Conservation (phyloP, 1,139 yeast genomes). For the Petasospora rhodanensis region DNA sequence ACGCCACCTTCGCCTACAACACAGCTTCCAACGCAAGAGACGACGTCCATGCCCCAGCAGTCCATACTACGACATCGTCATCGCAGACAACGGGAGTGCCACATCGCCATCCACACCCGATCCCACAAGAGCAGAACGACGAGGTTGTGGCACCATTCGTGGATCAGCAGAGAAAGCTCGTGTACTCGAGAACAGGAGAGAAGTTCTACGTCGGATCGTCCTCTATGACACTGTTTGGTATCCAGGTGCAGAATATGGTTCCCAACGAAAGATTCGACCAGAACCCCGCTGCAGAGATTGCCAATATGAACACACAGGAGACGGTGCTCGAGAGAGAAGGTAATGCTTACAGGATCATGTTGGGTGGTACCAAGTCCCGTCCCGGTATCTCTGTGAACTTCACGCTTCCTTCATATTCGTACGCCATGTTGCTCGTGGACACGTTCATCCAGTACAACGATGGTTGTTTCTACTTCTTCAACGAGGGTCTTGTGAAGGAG, state of each 20-base stretch:
- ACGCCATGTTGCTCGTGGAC: constrained; percentile 70
- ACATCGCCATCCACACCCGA: not conserved
- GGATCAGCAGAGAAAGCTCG: constrained; percentile 64
- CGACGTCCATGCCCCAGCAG: constrained; percentile 5
- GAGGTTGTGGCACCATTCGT: constrained; percentile 64
- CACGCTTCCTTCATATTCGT: constrained; percentile 70
- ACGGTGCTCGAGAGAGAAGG: constrained; percentile 65
- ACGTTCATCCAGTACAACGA: constrained; percentile 76
- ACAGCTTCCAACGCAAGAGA: constrained; percentile 20
- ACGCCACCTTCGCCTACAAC: constrained; percentile 23
- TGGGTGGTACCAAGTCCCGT: constrained; percentile 62
- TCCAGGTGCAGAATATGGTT: constrained; percentile 59
- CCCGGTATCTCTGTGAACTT: constrained; percentile 66
- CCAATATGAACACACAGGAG: constrained; percentile 24
- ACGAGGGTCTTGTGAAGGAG: constrained; percentile 70
- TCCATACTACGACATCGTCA: too few relatives aligned
- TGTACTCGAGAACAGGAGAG: constrained; percentile 72
- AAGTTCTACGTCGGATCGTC: constrained; percentile 74
- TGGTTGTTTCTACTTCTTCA: constrained; percentile 83
- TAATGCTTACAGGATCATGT: constrained; percentile 63
- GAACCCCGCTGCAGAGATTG: constrained; percentile 9
- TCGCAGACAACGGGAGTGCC: too few relatives aligned
- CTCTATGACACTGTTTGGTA: constrained; percentile 74
- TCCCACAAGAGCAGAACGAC: constrained; percentile 19
- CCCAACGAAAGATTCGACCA: constrained; percentile 15